These are phyloP conservation scores for Tirmania nivea DNA, from an alignment of 495 filamentous ascomycete genomes.

Conservation along the genomic window DNA sequence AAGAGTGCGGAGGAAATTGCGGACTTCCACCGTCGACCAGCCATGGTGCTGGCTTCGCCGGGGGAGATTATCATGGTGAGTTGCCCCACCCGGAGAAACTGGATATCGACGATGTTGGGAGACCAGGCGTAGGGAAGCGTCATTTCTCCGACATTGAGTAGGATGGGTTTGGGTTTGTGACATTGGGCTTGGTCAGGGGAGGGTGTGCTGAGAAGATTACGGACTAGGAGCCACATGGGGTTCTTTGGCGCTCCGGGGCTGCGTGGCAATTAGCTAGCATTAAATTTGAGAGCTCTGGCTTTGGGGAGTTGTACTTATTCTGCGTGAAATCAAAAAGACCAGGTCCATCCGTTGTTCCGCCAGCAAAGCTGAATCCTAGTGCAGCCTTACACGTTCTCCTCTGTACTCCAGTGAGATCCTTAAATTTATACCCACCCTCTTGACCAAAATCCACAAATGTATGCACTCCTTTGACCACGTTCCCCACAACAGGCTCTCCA, in stretches of 20 bases:
- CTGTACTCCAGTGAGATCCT: conserved; percentile 48
- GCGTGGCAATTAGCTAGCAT: background rate
- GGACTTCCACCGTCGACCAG: conserved; percentile 73
- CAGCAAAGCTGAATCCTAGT: conserved; percentile 81
- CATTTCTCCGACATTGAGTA: conserved; percentile 74
- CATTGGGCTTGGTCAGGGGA: conserved; percentile 50
- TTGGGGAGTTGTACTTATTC: conserved; percentile 22
- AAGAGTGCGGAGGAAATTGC: conserved; percentile 37
- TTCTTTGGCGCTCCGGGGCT: conserved; percentile 46
- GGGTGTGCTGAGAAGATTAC: conserved; percentile 48
- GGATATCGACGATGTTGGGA: conserved; percentile 84
- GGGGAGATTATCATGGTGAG: conserved; percentile 70
- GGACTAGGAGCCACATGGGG: conserved; percentile 63
- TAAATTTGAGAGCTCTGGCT: no score
- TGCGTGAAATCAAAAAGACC: conserved; percentile 91
- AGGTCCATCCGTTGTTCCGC: conserved; percentile 63
- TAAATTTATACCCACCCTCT: conserved; percentile 35
- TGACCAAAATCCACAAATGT: conserved; percentile 39
- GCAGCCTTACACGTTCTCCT: conserved; percentile 74
- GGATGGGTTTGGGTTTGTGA: conserved; percentile 66
- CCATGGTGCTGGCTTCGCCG: conserved; percentile 90
- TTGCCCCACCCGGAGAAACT: conserved; percentile 71
- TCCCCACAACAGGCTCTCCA: conserved; percentile 27
- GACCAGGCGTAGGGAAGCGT: conserved; percentile 64
- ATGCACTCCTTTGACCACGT: conserved; percentile 49